Conservation (phyloP, 208 protist genomes). For the Trypanosoma brucei region DNA sequence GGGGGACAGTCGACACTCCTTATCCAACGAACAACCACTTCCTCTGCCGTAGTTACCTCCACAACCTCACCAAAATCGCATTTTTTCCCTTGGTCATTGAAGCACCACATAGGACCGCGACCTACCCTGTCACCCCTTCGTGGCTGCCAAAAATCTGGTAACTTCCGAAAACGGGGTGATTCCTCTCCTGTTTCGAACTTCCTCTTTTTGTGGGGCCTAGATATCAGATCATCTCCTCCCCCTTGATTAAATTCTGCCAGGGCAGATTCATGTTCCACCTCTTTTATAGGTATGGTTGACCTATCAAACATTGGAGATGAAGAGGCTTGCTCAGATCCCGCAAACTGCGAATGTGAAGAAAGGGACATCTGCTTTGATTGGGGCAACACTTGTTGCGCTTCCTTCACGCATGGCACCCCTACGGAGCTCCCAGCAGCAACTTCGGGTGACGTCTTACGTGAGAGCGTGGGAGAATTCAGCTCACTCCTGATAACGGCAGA, state of each 20-base stretch:
- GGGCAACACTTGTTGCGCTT: not conserved
- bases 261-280: no score
- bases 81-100: constrained; percentile 46
- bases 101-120: constrained; percentile 65
- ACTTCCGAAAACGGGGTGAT: not conserved
- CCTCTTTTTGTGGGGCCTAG: constrained; percentile 6
- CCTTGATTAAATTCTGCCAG: no score
- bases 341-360: not conserved
- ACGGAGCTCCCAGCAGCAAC: not conserved
- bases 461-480: constrained; percentile 25
- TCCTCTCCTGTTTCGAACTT: constrained; percentile 14
- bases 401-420: not conserved
- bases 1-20: constrained; percentile 37
- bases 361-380: not conserved
- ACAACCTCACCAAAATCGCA: constrained; percentile 77
- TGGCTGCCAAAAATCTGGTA: constrained; percentile 40
- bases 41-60: constrained; percentile 40
- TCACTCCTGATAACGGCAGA: constrained; percentile 27
- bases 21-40: constrained; percentile 71
- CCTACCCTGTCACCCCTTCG: constrained; percentile 63
- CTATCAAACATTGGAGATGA: not conserved
- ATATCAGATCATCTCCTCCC: not conserved
- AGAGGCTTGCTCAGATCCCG: not conserved
- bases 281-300: not conserved
- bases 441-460: constrained; percentile 26